Evolutionary conservation across 257 asterid species (phyloP).

Genomic region (Nicotiana paniculata): DNA sequence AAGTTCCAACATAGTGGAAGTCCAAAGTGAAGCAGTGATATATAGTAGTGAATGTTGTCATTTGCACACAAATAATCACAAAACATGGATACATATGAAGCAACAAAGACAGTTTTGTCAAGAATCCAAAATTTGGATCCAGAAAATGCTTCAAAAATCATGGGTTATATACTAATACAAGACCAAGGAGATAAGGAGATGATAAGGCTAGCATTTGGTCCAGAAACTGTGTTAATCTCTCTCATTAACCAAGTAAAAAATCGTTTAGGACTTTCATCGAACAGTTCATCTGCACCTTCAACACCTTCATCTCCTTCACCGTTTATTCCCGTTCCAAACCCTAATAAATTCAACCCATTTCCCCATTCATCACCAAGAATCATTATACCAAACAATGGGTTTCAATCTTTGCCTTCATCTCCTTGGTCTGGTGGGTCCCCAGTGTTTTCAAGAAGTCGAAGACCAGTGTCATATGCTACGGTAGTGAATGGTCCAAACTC

Average conservation of each 20-base stretch:
- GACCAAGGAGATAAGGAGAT: slow-evolving; percentile 82
- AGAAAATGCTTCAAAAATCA: slow-evolving; percentile 75
- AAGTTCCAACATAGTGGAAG: too few species aligned
- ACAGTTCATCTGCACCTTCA: slow-evolving; percentile 30
- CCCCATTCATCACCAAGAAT: slow-evolving; percentile 47
- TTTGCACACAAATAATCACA: background rate
- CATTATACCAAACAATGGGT: slow-evolving; percentile 48
- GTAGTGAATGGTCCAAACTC: slow-evolving; percentile 44
- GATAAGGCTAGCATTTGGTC: slow-evolving; percentile 74
- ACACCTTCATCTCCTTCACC: slow-evolving; percentile 30
- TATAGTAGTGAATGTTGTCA: background rate
- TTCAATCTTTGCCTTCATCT: slow-evolving; percentile 47
- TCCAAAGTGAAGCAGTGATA: too few species aligned
- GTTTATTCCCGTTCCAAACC: slow-evolving; percentile 17
- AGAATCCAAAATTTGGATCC: slow-evolving; percentile 75
- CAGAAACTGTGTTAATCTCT: slow-evolving; percentile 48
- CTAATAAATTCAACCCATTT: slow-evolving; percentile 31
- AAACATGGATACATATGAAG: slow-evolving; percentile 68
- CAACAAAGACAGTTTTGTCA: slow-evolving; percentile 65
- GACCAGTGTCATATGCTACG: slow-evolving; percentile 52
- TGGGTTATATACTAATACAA: slow-evolving; percentile 72
- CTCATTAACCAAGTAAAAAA: slow-evolving; percentile 50
- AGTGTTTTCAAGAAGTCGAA: slow-evolving; percentile 34
- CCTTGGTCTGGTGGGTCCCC: slow-evolving; percentile 36
- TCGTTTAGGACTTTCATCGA: slow-evolving; percentile 42